phyloP scores from a whole-genome alignment of 768 basidiomycete species.

The Termitomyces sp. region DNA sequence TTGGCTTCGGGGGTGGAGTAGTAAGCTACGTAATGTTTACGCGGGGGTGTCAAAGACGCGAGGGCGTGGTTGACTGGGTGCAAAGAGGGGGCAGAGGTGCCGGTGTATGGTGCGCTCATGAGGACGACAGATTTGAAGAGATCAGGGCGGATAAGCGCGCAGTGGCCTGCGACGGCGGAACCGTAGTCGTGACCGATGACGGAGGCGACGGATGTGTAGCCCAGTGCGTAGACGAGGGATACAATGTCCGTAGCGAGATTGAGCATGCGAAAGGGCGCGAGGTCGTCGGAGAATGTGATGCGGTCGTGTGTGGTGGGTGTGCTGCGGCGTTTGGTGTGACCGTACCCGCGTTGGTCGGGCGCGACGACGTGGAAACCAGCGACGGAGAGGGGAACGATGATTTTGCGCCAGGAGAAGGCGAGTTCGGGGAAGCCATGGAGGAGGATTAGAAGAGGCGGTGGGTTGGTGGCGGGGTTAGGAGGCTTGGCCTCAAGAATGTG shows the following conservation, averaged over 20 bases:
- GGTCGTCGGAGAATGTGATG: slow-evolving; percentile 40
- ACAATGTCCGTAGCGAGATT: slow-evolving; percentile 48
- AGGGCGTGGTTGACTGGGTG: slow-evolving; percentile 19
- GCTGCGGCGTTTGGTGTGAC: slow-evolving; percentile 27
- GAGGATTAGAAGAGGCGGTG: slow-evolving; percentile 45
- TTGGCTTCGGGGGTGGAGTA: slow-evolving; percentile 42
- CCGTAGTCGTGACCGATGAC: slow-evolving; percentile 62
- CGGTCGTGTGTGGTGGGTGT: slow-evolving; percentile 9
- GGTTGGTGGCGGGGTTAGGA: slow-evolving; percentile 6
- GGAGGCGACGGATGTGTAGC: slow-evolving; percentile 38
- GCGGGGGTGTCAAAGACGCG: slow-evolving; percentile 38
- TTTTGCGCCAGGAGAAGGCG: slow-evolving; percentile 59
- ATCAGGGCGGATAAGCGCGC: slow-evolving; percentile 49
- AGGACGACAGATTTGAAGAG: slow-evolving; percentile 49
- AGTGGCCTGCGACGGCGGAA: slow-evolving; percentile 45
- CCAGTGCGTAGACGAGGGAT: slow-evolving; percentile 44
- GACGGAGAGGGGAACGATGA: slow-evolving; percentile 42
- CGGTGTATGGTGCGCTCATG: slow-evolving; percentile 55
- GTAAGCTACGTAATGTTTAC: slow-evolving; percentile 54
- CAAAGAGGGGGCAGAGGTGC: slow-evolving; percentile 25
- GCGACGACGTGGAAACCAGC: slow-evolving; percentile 59
- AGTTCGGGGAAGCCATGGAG: slow-evolving; percentile 67
- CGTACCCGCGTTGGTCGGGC: slow-evolving; percentile 55
- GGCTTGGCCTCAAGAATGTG: slow-evolving; percentile 47
- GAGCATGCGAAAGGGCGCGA: slow-evolving; percentile 42